These are phyloP conservation scores for Kalmusia sp. DNA, from an alignment of 2,329 filamentous ascomycete genomes.

Conservation along the genomic window DNA sequence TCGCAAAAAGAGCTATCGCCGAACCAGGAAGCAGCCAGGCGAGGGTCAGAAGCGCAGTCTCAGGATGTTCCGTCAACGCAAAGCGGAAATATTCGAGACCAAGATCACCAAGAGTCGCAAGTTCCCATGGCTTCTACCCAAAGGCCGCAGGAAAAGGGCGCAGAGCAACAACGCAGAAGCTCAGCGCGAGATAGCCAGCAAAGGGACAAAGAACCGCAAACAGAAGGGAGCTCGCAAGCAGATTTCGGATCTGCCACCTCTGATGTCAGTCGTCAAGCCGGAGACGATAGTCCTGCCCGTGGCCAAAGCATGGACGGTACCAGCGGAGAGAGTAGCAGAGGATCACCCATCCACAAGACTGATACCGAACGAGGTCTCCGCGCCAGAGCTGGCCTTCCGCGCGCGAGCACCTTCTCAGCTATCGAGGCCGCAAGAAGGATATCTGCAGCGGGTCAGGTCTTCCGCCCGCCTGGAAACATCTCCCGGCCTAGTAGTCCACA, in stretches of 20 bases:
- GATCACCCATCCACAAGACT: background rate
- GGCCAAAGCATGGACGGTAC: constrained; percentile 13
- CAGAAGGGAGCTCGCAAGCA: constrained; percentile 14
- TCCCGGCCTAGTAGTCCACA: no score
- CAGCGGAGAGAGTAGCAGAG: constrained; percentile 6
- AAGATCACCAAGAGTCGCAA: constrained; percentile 7
- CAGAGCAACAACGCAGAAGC: constrained; percentile 9
- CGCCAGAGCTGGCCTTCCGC: background rate
- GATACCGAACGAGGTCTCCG: background rate
- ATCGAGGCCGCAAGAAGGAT: constrained; percentile 3
- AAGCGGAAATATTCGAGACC: constrained; percentile 6
- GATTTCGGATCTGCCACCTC: constrained; percentile 12
- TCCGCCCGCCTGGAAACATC: no score
- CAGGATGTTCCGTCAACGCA: constrained; percentile 7
- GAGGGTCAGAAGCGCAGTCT: constrained; percentile 3
- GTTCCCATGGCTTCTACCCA: constrained; percentile 11
- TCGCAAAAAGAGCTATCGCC: constrained; percentile 2
- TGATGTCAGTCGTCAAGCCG: constrained; percentile 3
- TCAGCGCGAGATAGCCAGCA: constrained; percentile 3
- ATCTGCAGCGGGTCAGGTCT: constrained; percentile 1
- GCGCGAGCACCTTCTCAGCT: constrained; percentile 2
- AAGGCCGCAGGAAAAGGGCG: constrained; percentile 12
- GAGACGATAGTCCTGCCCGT: constrained; percentile 8
- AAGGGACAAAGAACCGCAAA: constrained; percentile 1
- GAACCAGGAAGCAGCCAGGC: background rate